These are phyloP conservation scores for Podochytrium sp. DNA, from an alignment of 192 early-diverging fungal species.

Conservation along the genomic window DNA sequence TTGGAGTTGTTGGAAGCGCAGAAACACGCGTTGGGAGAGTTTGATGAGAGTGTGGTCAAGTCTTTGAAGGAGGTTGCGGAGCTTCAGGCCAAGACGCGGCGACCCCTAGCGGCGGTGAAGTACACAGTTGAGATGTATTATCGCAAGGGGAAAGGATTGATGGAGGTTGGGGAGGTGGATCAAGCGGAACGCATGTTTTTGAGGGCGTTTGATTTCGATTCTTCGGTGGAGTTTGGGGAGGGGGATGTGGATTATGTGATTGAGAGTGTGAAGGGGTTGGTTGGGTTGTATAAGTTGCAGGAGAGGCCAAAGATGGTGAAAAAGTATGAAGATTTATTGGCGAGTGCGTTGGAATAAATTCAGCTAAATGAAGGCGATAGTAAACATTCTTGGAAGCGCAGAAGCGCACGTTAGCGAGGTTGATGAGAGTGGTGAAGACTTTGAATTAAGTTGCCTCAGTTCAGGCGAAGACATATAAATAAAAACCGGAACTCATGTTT, in stretches of 20 bases:
- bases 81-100: not conserved
- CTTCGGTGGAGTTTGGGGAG: not conserved
- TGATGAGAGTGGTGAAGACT: too few species aligned
- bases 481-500: too few species aligned
- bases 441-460: too few species aligned
- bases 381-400: too few species aligned
- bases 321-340: not conserved
- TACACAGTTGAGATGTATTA: not conserved
- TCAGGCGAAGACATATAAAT: too few species aligned
- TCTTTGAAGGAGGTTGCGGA: not conserved
- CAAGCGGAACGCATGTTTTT: not conserved
- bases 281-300: not conserved
- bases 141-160: not conserved
- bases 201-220: conserved; percentile 4
- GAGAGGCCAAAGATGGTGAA: not conserved
- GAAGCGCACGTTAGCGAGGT: too few species aligned
- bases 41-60: not conserved
- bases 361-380: too few species aligned
- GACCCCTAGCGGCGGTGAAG: not conserved
- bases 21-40: not conserved
- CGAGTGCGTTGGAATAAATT: not conserved
- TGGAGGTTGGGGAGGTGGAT: not conserved
- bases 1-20: not conserved
- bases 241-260: not conserved
- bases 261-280: not conserved